Percentiles rank a stretch among this genome's conserved stretches.
phyloP scores from a whole-genome alignment of 371 early-diverging fungal species.

The Rhizopus arrhizus region DNA sequence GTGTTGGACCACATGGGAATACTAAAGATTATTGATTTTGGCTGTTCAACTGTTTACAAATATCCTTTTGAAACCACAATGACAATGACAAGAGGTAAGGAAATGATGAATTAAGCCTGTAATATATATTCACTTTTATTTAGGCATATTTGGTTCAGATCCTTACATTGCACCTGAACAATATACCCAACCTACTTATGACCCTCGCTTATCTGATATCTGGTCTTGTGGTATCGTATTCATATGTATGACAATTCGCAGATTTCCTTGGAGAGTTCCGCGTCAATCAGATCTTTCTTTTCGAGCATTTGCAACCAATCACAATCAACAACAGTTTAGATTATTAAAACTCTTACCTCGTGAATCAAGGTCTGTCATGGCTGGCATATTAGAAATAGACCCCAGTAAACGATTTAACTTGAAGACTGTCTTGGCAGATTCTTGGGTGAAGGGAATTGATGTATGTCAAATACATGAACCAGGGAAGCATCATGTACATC shows the following conservation, averaged over 20 bases:
- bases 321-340: slow-evolving; percentile 44
- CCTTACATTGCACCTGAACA: slow-evolving; percentile 66
- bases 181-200: slow-evolving; percentile 52
- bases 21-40: slow-evolving; percentile 91
- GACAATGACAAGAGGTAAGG: slow-evolving; percentile 57
- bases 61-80: slow-evolving; percentile 62
- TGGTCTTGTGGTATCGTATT: slow-evolving; percentile 64
- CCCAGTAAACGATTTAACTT: slow-evolving; percentile 53
- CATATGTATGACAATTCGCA: slow-evolving; percentile 67
- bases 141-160: slow-evolving; percentile 46
- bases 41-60: slow-evolving; percentile 78
- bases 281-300: slow-evolving; percentile 55
- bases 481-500: slow-evolving; percentile 52
- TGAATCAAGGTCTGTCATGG: slow-evolving; percentile 47
- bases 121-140: background rate
- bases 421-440: slow-evolving; percentile 44
- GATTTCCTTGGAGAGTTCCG: slow-evolving; percentile 72
- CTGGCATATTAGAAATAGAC: slow-evolving; percentile 55
- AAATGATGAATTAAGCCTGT: background rate
- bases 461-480: slow-evolving; percentile 55
- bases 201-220: slow-evolving; percentile 52
- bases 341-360: slow-evolving; percentile 58
- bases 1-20: slow-evolving; percentile 62
- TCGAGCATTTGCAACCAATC: slow-evolving; percentile 49
- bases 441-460: slow-evolving; percentile 63